Percentiles rank a stretch among this genome's conserved stretches.
These are phyloP conservation scores for Bacterosira constricta DNA, from an alignment of 108 stramenopile genomes.

Conservation along the genomic window DNA sequence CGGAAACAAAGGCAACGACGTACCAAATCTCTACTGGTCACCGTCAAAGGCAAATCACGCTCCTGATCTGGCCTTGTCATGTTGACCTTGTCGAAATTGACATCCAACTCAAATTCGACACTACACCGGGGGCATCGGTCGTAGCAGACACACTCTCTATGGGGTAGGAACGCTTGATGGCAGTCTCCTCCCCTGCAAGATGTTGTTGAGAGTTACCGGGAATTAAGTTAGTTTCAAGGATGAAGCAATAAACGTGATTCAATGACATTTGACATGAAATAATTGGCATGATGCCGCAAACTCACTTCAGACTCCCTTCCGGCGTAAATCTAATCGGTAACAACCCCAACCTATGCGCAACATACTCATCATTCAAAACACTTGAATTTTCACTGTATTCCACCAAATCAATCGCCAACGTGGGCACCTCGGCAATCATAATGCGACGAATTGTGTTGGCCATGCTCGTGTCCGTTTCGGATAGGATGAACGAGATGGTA, in stretches of 20 bases:
- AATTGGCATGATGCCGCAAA: too few species aligned
- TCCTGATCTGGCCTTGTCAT: slow-evolving; percentile 54
- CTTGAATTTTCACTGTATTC: slow-evolving; percentile 93
- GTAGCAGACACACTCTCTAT: slow-evolving; percentile 86
- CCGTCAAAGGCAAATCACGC: slow-evolving; percentile 77
- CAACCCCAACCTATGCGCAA: slow-evolving; percentile 96
- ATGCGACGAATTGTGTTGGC: slow-evolving; percentile 96
- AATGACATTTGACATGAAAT: too few species aligned
- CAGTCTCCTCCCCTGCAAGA: slow-evolving; percentile 76
- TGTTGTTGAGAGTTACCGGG: too few species aligned
- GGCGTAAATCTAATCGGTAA: slow-evolving; percentile 88
- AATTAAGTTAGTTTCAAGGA: background rate
- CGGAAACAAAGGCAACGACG: background rate
- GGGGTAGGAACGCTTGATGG: slow-evolving; percentile 68
- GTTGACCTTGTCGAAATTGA: slow-evolving; percentile 72
- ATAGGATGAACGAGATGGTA: slow-evolving; percentile 90
- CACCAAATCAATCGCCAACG: slow-evolving; percentile 96
- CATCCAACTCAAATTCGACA: slow-evolving; percentile 89
- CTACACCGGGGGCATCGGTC: slow-evolving; percentile 84
- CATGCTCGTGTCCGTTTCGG: slow-evolving; percentile 92
- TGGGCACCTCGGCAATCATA: slow-evolving; percentile 97
- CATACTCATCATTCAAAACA: slow-evolving; percentile 95
- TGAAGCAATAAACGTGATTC: background rate
- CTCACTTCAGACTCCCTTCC: slow-evolving; percentile 66
- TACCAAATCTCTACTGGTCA: slow-evolving; percentile 74